phyloP scores from a whole-genome alignment of 345 rosid species.

The Pelargonium nanum region DNA sequence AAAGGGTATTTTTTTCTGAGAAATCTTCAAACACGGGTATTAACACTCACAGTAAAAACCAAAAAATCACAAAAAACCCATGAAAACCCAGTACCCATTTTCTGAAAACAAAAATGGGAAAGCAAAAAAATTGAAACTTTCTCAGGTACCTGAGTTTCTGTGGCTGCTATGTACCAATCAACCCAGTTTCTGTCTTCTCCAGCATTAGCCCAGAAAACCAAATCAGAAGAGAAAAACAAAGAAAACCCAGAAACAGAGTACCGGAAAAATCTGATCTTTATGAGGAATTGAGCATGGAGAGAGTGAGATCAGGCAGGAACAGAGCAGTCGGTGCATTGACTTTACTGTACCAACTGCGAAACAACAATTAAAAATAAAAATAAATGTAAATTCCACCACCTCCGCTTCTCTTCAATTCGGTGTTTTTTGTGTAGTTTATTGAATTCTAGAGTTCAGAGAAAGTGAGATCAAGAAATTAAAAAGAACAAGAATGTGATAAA shows the following conservation, averaged over 20 bases:
- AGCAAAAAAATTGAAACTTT: neutral
- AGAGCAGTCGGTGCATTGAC: neutral
- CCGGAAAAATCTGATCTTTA: neutral
- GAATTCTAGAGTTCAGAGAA: too few relatives aligned
- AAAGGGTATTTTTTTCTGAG: neutral
- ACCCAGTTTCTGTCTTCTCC: constrained; percentile 3
- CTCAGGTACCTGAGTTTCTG: constrained; percentile 12
- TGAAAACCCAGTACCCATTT: neutral
- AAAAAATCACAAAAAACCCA: neutral
- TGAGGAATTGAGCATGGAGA: neutral
- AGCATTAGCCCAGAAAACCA: neutral
- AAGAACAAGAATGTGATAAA: too few relatives aligned
- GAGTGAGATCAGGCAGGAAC: neutral
- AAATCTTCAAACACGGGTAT: too few relatives aligned
- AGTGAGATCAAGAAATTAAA: too few relatives aligned
- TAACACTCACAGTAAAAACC: neutral
- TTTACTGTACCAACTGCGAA: neutral
- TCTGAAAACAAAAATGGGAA: neutral
- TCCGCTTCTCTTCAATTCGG: neutral
- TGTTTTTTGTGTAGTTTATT: too few relatives aligned
- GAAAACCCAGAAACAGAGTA: neutral
- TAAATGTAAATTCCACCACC: too few relatives aligned
- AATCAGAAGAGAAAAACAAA: constrained; percentile 1
- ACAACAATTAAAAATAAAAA: too few relatives aligned
- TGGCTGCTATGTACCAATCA: constrained; percentile 12